Base-by-base conservation (phyloP, 163 green algal genomes). In the Coccomyxa subellipsoidea region DNA sequence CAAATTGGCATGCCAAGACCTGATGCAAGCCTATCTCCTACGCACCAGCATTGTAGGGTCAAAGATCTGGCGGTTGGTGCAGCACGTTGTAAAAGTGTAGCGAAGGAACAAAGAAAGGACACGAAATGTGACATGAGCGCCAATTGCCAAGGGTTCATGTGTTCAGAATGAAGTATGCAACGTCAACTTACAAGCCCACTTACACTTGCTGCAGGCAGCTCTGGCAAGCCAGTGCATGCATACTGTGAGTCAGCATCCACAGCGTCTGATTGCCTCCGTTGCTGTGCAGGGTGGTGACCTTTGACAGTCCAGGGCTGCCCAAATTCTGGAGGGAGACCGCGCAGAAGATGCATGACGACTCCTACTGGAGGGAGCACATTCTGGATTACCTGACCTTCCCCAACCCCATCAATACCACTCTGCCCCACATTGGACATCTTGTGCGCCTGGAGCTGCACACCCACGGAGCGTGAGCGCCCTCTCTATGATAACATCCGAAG, bases 351-450 rank as follows among this genome's bases (percentile, higher is more conserved):
- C 78, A 79, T 54, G 69, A 71, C 27, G 66, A 73, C 31, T 25
- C 54, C 12, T 53, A 83, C n/a, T 83, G 79, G 79, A n/a, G 77
- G 79, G 31, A 83, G 69, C 73, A 78, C 5, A 40, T 78, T 10
- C 7, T 34, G 27, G 38, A 79, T n/a, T 83, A 83, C 37, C 66
- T 83, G 4, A 83, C 79, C 27, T 83, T 73, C 79, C 79, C 79
- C 31, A 83, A 83, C 38, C 79, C 79, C 6, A 83, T 83, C 69
- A 83, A 83, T n/a, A 83, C 79, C 27, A 79, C 66, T 29, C 79
- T 83, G 66, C 79, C 79, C 6, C 38, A 83, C 7, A 79, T 83
- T 53, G 79, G 79, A 38, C 76, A 79, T 32, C 66, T 83, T 25
- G 69, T 79, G 5, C 69, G 79, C 10, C 69, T 83, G 36, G 66